These are phyloP conservation scores for Metschnikowia matae DNA, from an alignment of 805 yeast species.

Conservation along the genomic window DNA sequence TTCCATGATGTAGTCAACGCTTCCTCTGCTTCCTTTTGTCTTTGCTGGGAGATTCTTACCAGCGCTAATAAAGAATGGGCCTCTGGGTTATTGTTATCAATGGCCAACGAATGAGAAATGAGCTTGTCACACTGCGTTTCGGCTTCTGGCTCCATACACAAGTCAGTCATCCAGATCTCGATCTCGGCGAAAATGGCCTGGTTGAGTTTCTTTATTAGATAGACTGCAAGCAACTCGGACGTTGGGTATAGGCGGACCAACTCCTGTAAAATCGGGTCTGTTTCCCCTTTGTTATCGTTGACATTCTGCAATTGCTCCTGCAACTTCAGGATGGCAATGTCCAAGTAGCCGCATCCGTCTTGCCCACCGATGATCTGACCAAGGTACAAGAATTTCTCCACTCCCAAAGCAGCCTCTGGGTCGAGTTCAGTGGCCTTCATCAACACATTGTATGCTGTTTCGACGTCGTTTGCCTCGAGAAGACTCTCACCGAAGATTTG, in stretches of 20 bases:
- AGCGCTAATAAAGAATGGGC: constrained; percentile 80
- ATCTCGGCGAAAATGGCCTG: constrained; percentile 81
- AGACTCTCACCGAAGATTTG: constrained; percentile 71
- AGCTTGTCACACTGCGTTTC: constrained; percentile 73
- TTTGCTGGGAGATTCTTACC: constrained; percentile 83
- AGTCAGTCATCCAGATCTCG: constrained; percentile 97
- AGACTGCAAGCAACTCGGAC: constrained; percentile 22
- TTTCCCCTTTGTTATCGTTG: constrained; percentile 19
- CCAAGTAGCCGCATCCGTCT: constrained; percentile 62
- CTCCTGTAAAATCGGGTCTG: constrained; percentile 23
- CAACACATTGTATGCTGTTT: constrained; percentile 66
- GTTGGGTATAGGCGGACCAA: constrained; percentile 24
- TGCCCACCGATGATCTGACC: constrained; percentile 88
- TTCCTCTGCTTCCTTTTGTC: constrained; percentile 63
- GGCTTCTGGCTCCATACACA: constrained; percentile 91
- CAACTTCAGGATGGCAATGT: constrained; percentile 57
- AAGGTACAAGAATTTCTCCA: constrained; percentile 80
- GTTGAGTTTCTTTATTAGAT: constrained; percentile 55
- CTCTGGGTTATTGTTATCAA: constrained; percentile 67
- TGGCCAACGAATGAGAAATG: constrained; percentile 57
- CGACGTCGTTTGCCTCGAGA: constrained; percentile 76
- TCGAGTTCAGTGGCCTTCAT: constrained; percentile 63
- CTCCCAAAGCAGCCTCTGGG: constrained; percentile 58
- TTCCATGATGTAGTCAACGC: constrained; percentile 73
- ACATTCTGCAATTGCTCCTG: constrained; percentile 33